These are phyloP conservation scores for Salvia miltiorrhiza DNA, from an alignment of 257 asterid genomes.

Conservation along the genomic window DNA sequence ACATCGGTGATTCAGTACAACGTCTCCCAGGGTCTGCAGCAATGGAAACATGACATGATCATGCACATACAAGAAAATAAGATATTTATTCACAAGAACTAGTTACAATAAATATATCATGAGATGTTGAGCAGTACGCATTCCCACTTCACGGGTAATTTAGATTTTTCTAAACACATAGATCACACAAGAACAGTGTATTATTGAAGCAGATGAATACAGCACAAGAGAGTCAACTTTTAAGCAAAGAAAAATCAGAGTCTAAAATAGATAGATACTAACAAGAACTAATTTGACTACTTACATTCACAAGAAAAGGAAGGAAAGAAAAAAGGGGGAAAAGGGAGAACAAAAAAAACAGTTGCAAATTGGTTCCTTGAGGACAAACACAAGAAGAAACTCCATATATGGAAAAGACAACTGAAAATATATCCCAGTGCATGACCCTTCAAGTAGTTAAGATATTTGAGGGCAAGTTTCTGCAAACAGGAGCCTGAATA, in stretches of 20 bases:
- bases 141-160: not conserved
- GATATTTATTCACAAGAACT: not conserved
- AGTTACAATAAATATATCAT: not conserved
- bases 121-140: not conserved
- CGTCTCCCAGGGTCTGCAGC: constrained; percentile 20
- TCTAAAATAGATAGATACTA: not conserved
- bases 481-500: not conserved
- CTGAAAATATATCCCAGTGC: not conserved
- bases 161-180: not conserved
- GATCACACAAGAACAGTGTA: not conserved
- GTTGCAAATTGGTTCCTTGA: not conserved
- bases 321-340: not conserved
- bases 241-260: not conserved
- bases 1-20: constrained; percentile 18
- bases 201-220: not conserved
- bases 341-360: not conserved
- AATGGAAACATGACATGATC: not conserved
- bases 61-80: not conserved
- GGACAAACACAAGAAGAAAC: not conserved
- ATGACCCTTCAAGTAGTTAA: not conserved
- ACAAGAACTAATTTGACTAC: not conserved
- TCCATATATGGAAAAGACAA: not conserved
- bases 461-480: not conserved
- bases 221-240: not conserved
- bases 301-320: not conserved